Evolutionary conservation across 352 stramenopile genomes (phyloP), one percentile per base, ranked within the genome.

Genomic region (Phytopythium ostracodes): DNA sequence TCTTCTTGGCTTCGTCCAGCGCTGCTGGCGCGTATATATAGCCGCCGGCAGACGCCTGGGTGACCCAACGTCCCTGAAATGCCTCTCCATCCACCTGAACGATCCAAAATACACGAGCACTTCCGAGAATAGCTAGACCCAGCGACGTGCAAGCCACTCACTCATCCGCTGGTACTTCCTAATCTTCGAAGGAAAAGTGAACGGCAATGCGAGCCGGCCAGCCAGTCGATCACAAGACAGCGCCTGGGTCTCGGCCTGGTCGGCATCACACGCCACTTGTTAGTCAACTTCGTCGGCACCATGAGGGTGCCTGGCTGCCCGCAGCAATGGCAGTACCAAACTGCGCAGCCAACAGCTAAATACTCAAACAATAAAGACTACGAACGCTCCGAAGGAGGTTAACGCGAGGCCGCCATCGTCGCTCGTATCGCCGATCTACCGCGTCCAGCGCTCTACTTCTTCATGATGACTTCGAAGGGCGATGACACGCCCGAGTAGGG

Each of bases 401-500:
- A 22, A 9, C 3, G 8, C 8, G 4, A 51, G 5, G 22, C 20
- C 11, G 44, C 43, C 17, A 27, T 27, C n/a, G 43, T 22, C 7
- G 43, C n/a, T 8, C 2, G 2, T 14, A 12, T n/a, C 44, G 22
- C 22, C 44, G 44, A 20, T 29, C 44, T 51, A 29, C 44, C 31
- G n/a, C 22, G 29, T 11, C 27, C 52, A 18, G 20, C 27, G 46
- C 51, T 29, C n/a, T 46, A 58, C 22, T 47, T 59, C 53, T 49
- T 49, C 15, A 24, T 24, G n/a, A 62, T 50, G 27, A 91, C 68
- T 14, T 73, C 50, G 64, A 94, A 94, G 31, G 56, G 33, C 9
- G 81, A 85, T 27, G 85, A 92, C 4, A 82, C 61, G 18, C 85
- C 85, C 9, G 68, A 73, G 58, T 91, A 94, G 8, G 66, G 55